Percentiles rank a stretch among this genome's conserved stretches.
phyloP scores from a whole-genome alignment of 176 grass and related monocot species.

The Calamus simplicifolius region DNA sequence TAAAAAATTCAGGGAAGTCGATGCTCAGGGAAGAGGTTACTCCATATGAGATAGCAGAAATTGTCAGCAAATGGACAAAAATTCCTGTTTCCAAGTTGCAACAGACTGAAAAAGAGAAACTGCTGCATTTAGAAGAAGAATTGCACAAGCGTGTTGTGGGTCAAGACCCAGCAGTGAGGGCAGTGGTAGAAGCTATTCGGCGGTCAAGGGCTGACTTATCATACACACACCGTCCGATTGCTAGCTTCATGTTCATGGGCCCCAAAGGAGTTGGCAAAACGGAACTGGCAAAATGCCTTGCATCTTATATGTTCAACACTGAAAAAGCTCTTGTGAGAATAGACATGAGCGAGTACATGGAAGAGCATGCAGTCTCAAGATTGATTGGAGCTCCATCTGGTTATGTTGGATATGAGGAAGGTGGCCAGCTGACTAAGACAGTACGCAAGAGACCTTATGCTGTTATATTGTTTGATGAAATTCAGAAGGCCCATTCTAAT shows the following conservation, averaged over 20 bases:
- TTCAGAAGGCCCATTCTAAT: slow-evolving; percentile 96
- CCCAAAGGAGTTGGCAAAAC: slow-evolving; percentile 99
- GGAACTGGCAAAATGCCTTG: slow-evolving; percentile 83
- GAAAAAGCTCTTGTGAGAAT: slow-evolving; percentile 97
- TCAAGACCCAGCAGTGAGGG: slow-evolving; percentile 87
- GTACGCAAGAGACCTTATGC: slow-evolving; percentile 81
- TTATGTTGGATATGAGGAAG: slow-evolving; percentile 96
- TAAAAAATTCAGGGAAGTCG: slow-evolving; percentile 97
- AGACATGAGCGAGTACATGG: slow-evolving; percentile 99
- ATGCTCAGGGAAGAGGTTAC: slow-evolving; percentile 99
- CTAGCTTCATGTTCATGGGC: slow-evolving; percentile 99
- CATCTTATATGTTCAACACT: slow-evolving; percentile 94
- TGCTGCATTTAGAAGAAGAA: slow-evolving; percentile 87
- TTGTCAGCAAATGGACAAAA: slow-evolving; percentile 92
- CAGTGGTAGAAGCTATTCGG: slow-evolving; percentile 87
- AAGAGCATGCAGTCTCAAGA: slow-evolving; percentile 94
- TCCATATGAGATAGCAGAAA: slow-evolving; percentile 92
- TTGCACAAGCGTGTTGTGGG: slow-evolving; percentile 90
- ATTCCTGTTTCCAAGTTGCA: slow-evolving; percentile 97
- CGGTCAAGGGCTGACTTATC: slow-evolving; percentile 94
- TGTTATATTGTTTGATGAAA: slow-evolving; percentile 93
- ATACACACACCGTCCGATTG: slow-evolving; percentile 87
- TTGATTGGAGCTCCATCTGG: slow-evolving; percentile 87
- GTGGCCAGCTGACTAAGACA: slow-evolving; percentile 87
- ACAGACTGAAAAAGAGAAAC: slow-evolving; percentile 85